A percentile compares a stretch with the other conserved stretches of the same genome.
phyloP scores from a whole-genome alignment of 2,329 filamentous ascomycete genomes.

The Cladosporium sp. region DNA sequence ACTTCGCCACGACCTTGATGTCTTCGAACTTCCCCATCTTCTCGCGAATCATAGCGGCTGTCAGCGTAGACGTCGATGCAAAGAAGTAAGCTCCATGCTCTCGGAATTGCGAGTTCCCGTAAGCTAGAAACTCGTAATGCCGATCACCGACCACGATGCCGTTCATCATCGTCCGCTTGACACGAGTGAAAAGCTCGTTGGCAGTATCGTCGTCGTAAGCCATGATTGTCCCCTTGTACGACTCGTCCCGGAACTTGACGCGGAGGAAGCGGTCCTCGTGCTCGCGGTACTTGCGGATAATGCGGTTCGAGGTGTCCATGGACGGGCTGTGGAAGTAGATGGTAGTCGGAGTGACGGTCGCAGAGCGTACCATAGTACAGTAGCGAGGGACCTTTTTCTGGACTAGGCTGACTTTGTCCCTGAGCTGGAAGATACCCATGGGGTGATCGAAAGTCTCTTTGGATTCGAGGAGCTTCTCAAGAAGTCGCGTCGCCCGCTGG shows the following conservation, averaged over 20 bases:
- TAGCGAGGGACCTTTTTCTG: conserved; percentile 50
- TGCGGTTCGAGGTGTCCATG: conserved; percentile 81
- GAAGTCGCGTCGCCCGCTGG: conserved; percentile 52
- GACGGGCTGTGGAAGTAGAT: conserved; percentile 71
- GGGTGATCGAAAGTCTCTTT: conserved; percentile 60
- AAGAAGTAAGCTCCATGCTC: conserved; percentile 94
- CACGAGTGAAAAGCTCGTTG: conserved; percentile 59
- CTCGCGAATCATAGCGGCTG: conserved; percentile 67
- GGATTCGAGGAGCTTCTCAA: conserved; percentile 67
- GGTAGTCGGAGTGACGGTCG: conserved; percentile 74
- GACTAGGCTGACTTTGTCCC: conserved; percentile 32
- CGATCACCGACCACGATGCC: conserved; percentile 79
- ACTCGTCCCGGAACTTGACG: conserved; percentile 84
- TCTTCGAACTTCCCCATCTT: conserved; percentile 84
- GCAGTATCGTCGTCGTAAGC: conserved; percentile 27
- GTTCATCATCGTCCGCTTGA: conserved; percentile 64
- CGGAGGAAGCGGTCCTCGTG: conserved; percentile 76
- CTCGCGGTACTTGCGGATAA: conserved; percentile 65
- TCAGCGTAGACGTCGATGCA: conserved; percentile 59
- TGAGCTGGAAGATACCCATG: conserved; percentile 59
- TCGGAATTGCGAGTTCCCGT: conserved; percentile 90
- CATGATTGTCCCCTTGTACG: conserved; percentile 40
- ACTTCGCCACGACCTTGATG: conserved; percentile 81
- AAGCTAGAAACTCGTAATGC: conserved; percentile 83
- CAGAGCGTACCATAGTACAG: conserved; percentile 70